Percentiles rank a stretch among this genome's conserved stretches.
Conservation (phyloP, 1,284 basidiomycete genomes). For the Apiotrichum akiyoshidainum region DNA sequence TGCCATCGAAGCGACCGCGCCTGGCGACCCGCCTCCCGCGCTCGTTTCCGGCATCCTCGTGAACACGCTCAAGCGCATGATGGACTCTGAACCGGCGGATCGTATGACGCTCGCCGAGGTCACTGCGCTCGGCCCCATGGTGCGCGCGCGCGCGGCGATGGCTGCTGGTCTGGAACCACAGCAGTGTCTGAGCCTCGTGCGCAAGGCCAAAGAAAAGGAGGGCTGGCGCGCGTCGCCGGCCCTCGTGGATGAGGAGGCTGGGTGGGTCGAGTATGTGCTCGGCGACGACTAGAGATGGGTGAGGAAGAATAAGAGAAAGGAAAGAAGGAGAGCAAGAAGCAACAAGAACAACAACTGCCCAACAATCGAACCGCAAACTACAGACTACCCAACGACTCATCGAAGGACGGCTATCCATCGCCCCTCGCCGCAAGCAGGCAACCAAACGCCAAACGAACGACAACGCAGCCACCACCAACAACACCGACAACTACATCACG, state of each 20-base stretch:
- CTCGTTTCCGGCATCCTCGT: constrained; percentile 63
- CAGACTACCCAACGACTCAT: no score
- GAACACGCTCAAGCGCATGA: constrained; percentile 68
- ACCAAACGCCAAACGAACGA: no score
- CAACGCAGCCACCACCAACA: no score
- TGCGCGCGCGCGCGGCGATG: constrained; percentile 55
- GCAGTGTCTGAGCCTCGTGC: background rate
- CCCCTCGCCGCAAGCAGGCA: no score
- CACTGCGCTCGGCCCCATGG: constrained; percentile 60
- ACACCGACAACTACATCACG: no score
- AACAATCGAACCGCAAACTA: no score
- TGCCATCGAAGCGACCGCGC: constrained; percentile 3
- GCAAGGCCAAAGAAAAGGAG: constrained; percentile 4
- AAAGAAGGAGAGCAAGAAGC: background rate
- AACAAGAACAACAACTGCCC: background rate
- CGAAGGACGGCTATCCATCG: no score
- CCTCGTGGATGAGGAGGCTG: constrained; percentile 21
- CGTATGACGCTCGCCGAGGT: constrained; percentile 62
- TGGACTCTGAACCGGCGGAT: constrained; percentile 64
- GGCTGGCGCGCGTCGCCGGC: constrained; percentile 18
- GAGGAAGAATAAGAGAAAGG: background rate
- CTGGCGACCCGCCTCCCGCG: constrained; percentile 20
- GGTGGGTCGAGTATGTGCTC: constrained; percentile 17
- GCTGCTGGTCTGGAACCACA: constrained; percentile 1
- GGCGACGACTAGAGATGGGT: background rate